Percentiles rank a stretch among this genome's conserved stretches.
phyloP scores from a whole-genome alignment of 2,329 filamentous ascomycete species.

The Hirsutella thompsonii region DNA sequence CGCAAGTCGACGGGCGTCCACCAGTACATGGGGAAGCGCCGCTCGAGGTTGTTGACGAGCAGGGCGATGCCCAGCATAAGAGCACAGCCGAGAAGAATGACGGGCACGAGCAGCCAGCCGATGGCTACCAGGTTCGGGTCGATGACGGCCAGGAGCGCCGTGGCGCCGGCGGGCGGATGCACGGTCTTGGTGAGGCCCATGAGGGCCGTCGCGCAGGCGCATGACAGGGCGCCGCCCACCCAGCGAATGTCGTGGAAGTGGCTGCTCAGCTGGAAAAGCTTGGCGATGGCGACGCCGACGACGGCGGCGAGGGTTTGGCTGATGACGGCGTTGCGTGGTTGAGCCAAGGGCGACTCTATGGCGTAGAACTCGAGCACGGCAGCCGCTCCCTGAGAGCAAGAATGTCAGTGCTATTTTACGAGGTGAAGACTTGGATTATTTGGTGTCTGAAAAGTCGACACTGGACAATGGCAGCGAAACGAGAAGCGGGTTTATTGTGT shows the following conservation, averaged over 20 bases:
- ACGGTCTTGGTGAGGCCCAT: constrained; percentile 63
- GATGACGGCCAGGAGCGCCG: constrained; percentile 54
- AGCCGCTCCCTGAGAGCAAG: constrained; percentile 48
- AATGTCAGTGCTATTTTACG: too few relatives aligned
- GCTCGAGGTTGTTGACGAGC: constrained; percentile 56
- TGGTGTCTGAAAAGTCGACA: too few relatives aligned
- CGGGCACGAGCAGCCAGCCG: constrained; percentile 56
- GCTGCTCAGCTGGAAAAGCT: constrained; percentile 45
- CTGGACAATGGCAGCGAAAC: too few relatives aligned
- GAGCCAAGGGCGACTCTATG: constrained; percentile 58
- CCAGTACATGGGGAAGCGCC: constrained; percentile 58
- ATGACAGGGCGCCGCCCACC: constrained; percentile 52
- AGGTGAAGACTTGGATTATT: too few relatives aligned
- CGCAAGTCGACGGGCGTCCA: constrained; percentile 36
- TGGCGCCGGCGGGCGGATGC: constrained; percentile 64
- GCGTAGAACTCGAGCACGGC: constrained; percentile 65
- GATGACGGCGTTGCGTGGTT: constrained; percentile 56
- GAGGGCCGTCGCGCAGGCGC: constrained; percentile 45
- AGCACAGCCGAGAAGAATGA: constrained; percentile 45
- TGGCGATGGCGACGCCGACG: constrained; percentile 48
- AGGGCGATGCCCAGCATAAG: constrained; percentile 52
- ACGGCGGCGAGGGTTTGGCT: constrained; percentile 53
- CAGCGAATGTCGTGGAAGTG: constrained; percentile 41
- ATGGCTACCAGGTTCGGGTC: constrained; percentile 38
- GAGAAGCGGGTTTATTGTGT: too few relatives aligned